Base-by-base conservation (phyloP, 257 asterid species). In the Solanum bukasovii region DNA sequence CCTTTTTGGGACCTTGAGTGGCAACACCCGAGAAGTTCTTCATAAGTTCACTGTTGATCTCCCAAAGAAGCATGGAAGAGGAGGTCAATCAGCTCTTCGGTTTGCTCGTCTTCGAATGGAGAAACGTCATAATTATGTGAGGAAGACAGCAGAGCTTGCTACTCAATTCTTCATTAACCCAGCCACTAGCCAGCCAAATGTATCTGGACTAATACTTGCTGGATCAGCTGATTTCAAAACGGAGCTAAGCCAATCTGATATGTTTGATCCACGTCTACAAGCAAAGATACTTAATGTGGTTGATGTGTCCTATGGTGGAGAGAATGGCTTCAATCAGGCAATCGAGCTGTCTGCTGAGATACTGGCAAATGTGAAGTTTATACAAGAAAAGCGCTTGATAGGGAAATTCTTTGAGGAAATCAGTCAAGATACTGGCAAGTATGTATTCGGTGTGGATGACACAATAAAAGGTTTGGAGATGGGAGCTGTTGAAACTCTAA, bases 61-160 rank as follows among this genome's bases (percentile, higher is more conserved):
- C 70, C 92, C 93, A 52, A 92, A 92, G 87, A 92, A 92, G 77
- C 93, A 92, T 20, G 93, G 93, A 56, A 90, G 92, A 86, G 93
- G 93, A 86, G 93, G 92, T 77, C 93, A 90, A 85, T 92, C 93
- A 31, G 93, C 93, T 42, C 92, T 92, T 73, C 91, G 92, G 34
- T 92, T 90, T 49, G 93, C 93, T 79, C 93, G 92, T 89, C 91
- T 92, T 29, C 91, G 93, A 84, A 89, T 92, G 92, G 93, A 92
- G 88, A 92, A 92, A 88, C 92, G 93, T 10, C 93, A 90, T 84
- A 92, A 92, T 84, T 90, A 92, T 88, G 92, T 90, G 8, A 89
- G 93, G 86, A 92, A 92, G 87, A 89, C 93, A 1, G 93, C 93
- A 31, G 93, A 92, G 89, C 90, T 92, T 49, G 93, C 93, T 40